phyloP scores from a whole-genome alignment of 2,329 filamentous ascomycete species.

The Fusarium sp. region DNA sequence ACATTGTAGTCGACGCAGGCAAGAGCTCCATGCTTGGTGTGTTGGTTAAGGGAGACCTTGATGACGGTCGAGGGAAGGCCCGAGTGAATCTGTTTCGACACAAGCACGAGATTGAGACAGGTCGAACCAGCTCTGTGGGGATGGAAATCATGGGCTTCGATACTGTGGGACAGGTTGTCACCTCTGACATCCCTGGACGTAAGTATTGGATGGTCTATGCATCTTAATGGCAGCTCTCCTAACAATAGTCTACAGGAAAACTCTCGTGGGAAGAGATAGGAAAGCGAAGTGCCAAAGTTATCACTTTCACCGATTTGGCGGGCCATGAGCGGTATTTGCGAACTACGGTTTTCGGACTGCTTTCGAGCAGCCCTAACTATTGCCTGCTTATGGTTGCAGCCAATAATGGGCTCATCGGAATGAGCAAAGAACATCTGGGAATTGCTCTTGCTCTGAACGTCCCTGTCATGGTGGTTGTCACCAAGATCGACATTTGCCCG shows the following conservation, averaged over 20 bases:
- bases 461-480: conserved; percentile 96
- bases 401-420: conserved; percentile 96
- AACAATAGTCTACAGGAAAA: conserved; percentile 55
- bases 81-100: conserved; percentile 96
- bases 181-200: conserved; percentile 84
- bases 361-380: conserved; percentile 97
- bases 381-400: conserved; percentile 98
- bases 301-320: conserved; percentile 94
- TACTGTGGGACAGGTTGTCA: conserved; percentile 83
- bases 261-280: conserved; percentile 98
- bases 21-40: conserved; percentile 98
- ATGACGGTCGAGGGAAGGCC: conserved; percentile 93
- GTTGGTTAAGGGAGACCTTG: conserved; percentile 92
- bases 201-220: conserved; percentile 55
- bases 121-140: conserved; percentile 93
- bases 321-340: conserved; percentile 95
- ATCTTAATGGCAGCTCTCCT: conserved; percentile 10
- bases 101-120: conserved; percentile 97
- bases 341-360: conserved; percentile 94
- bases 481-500: conserved; percentile 98
- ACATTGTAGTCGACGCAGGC: conserved; percentile 84
- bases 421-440: conserved; percentile 98
- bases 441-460: conserved; percentile 96
- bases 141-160: conserved; percentile 99
- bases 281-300: conserved; percentile 93